Percentiles rank a stretch among this genome's conserved stretches.
Conservation (phyloP, 2,329 filamentous ascomycete genomes). For the Zasmidium citrigriseum region DNA sequence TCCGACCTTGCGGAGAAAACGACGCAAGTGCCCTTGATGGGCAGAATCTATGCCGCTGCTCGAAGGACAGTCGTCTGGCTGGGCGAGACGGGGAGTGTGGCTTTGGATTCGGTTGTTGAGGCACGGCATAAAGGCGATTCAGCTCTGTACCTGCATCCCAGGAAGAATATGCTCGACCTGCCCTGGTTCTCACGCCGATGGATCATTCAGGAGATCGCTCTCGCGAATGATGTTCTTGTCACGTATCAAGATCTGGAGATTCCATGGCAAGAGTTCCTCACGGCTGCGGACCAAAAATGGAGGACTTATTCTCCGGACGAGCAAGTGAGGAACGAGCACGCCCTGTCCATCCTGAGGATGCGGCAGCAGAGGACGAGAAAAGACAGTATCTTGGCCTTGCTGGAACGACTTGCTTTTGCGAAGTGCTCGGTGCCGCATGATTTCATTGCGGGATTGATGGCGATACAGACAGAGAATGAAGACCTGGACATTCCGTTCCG, state of each 20-base stretch:
- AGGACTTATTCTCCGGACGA: not conserved
- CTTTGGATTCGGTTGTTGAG: too few species aligned
- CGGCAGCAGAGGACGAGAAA: not conserved
- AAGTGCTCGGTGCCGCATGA: too few species aligned
- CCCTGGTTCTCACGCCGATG: not conserved
- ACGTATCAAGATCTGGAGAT: not conserved
- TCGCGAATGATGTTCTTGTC: not conserved
- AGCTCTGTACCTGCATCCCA: too few species aligned
- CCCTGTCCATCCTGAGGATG: not conserved
- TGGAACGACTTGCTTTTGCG: too few species aligned
- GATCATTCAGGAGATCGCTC: not conserved
- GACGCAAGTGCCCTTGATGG: conserved; percentile 6
- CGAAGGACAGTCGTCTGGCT: not conserved
- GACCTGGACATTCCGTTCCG: too few species aligned
- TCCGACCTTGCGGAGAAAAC: conserved; percentile 2
- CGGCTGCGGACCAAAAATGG: not conserved
- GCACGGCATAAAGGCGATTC: too few species aligned
- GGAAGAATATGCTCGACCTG: not conserved
- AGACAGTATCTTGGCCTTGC: too few species aligned
- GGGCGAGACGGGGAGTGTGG: not conserved
- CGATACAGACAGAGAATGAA: not conserved
- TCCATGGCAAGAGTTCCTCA: not conserved
- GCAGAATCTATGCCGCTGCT: conserved; percentile 3
- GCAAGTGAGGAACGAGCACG: not conserved
- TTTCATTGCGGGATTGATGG: too few species aligned